Conservation (phyloP, 768 basidiomycete genomes). For the Xerocomellus amylosporus region DNA sequence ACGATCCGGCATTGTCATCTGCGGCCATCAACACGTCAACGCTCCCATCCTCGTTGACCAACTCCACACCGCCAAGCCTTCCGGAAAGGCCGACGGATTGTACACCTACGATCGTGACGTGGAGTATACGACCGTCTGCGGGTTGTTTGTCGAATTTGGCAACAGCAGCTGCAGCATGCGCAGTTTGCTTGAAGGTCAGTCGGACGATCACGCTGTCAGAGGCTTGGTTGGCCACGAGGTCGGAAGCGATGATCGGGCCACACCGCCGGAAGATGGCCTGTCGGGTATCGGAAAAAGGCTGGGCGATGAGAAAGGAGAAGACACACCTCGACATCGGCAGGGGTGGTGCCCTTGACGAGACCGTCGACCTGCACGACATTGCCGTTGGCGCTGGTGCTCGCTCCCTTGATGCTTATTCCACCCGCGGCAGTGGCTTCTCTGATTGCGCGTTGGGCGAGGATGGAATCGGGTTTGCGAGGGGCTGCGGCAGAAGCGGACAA, state of each 20-base stretch:
- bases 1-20: constrained; percentile 52
- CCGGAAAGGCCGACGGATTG: constrained; percentile 54
- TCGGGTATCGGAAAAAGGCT: constrained; percentile 2
- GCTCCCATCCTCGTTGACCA: constrained; percentile 38
- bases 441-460: constrained; percentile 59
- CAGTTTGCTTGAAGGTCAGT: constrained; percentile 65
- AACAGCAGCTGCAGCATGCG: constrained; percentile 65
- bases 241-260: constrained; percentile 54
- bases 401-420: constrained; percentile 67
- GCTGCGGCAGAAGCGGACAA: constrained; percentile 41
- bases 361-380: constrained; percentile 77
- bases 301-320: background rate
- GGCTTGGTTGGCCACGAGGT: constrained; percentile 13
- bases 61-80: constrained; percentile 53
- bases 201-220: constrained; percentile 54
- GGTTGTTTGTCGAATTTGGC: constrained; percentile 75
- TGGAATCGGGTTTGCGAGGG: constrained; percentile 53
- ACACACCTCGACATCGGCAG: constrained; percentile 66
- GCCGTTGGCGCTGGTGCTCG: constrained; percentile 46
- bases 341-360: constrained; percentile 70
- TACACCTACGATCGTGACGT: constrained; percentile 60
- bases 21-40: constrained; percentile 58
- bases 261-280: constrained; percentile 80
- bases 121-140: constrained; percentile 76
- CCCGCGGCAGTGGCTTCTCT: constrained; percentile 50